Percentiles rank a stretch among this genome's conserved stretches.
phyloP scores from a whole-genome alignment of 148 eudicot species.

The Silene uniflora region DNA sequence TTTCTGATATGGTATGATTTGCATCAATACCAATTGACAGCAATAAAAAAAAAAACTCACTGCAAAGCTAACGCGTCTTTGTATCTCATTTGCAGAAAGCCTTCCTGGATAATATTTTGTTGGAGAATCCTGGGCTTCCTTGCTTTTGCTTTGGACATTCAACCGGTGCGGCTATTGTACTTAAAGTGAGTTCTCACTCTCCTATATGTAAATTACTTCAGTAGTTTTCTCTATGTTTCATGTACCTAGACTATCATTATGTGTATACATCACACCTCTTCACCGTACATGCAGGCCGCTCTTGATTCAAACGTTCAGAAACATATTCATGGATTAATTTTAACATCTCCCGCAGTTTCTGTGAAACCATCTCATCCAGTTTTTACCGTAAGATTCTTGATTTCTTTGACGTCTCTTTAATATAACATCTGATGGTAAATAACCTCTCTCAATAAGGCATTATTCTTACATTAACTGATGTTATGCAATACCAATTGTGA shows the following conservation, averaged over 20 bases:
- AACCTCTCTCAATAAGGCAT: background rate
- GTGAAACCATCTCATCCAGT: constrained; percentile 78
- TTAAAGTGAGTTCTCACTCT: constrained; percentile 27
- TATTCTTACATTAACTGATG: too few species aligned
- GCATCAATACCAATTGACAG: background rate
- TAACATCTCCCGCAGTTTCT: constrained; percentile 82
- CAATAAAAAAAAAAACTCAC: too few species aligned
- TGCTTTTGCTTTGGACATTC: constrained; percentile 92
- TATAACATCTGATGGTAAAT: background rate
- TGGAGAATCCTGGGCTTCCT: constrained; percentile 64
- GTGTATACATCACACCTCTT: background rate
- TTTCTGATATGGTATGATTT: constrained; percentile 57
- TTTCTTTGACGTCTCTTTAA: background rate
- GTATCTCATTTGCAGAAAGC: constrained; percentile 39
- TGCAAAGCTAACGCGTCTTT: background rate
- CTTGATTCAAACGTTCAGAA: constrained; percentile 57
- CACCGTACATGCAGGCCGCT: constrained; percentile 45
- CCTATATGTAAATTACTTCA: background rate
- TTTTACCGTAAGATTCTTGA: constrained; percentile 47
- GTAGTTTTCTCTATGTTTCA: background rate
- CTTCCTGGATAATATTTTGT: constrained; percentile 43
- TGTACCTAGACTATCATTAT: background rate
- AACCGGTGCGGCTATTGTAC: constrained; percentile 78
- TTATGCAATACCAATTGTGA: too few species aligned
- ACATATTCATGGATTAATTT: constrained; percentile 49